Evolutionary conservation across 441 rosid species (phyloP), one percentile per base, ranked within the genome.

Genomic region (Brassica hybrid): DNA sequence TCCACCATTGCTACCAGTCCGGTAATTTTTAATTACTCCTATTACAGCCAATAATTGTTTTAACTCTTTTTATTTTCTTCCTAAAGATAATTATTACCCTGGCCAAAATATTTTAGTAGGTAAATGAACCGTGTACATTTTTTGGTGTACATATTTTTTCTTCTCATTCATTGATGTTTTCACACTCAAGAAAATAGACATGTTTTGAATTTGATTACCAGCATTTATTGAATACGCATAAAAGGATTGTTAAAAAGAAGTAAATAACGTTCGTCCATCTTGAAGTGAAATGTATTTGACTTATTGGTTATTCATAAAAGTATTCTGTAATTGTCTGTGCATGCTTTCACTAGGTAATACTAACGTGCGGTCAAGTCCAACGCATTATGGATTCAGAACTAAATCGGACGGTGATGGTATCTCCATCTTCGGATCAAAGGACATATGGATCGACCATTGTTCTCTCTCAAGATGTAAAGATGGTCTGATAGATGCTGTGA

Each of bases 401-500:
- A 56, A 75, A 73, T 94, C 98, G 0, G 98, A 94, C 78, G 98
- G 98, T 23, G 98, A 94, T 41, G 98, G 97, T 11, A 94, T 94
- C 72, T 92, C 97, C 10, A 84, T 94, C 25, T 92, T 91, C 50
- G 98, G 98, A n/a, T 73, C 97, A 17, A 88, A 85, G 63, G 96
- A 94, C 85, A 76, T 94, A 71, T 94, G 98, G 98, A 88, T 94
- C 16, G 98, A 92, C 76, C 98, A 94, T 50, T 94, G 98, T 79
- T 90, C 97, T 1, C 81, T 94, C 0, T 92, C 97, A 5, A 91
- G 87, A 69, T 94, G 98, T 80, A 92, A 86, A 41, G 98, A 94
- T 11, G 98, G 98, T 12, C 69, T 94, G 65, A 89, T 94, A 6
- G 98, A 94, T 69, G 98, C 95, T 0, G 86, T 94, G 59, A 92